Percentiles rank a stretch among this genome's conserved stretches.
Conservation (phyloP, 805 yeast genomes). For the Zygotorulaspora chibaensis region DNA sequence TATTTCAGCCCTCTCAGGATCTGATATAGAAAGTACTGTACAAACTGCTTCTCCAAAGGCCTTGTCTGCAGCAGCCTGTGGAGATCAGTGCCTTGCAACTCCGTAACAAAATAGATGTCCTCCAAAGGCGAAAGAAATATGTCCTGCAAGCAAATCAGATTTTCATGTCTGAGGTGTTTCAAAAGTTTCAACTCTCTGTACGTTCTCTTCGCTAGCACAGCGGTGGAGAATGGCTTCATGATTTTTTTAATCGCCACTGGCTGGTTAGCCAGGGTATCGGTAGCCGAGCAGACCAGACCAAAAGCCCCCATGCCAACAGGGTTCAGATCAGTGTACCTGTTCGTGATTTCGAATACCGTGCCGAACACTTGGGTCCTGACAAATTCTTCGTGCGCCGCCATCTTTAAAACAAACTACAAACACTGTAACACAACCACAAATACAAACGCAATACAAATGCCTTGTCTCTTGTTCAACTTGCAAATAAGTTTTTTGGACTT, state of each 20-base stretch:
- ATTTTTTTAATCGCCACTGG: slow-evolving; percentile 96
- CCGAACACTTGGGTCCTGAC: slow-evolving; percentile 87
- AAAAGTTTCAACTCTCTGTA: slow-evolving; percentile 91
- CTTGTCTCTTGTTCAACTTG: too few species aligned
- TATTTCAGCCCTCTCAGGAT: slow-evolving; percentile 84
- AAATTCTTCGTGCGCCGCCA: slow-evolving; percentile 39
- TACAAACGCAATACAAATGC: too few species aligned
- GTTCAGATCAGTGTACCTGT: slow-evolving; percentile 81
- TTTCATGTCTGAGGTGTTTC: slow-evolving; percentile 92
- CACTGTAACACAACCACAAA: too few species aligned
- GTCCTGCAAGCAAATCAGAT: slow-evolving; percentile 86
- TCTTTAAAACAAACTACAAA: slow-evolving; percentile 9
- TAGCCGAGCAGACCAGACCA: slow-evolving; percentile 95
- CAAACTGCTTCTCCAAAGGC: slow-evolving; percentile 93
- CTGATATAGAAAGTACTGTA: slow-evolving; percentile 94
- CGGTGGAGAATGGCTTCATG: slow-evolving; percentile 94
- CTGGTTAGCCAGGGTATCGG: slow-evolving; percentile 83
- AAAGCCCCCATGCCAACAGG: slow-evolving; percentile 99
- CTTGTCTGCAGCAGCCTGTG: slow-evolving; percentile 87
- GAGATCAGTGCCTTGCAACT: slow-evolving; percentile 92
- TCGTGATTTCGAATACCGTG: slow-evolving; percentile 89
- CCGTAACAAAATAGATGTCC: slow-evolving; percentile 94
- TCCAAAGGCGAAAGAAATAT: slow-evolving; percentile 92
- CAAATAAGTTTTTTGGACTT: too few species aligned
- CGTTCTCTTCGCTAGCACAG: slow-evolving; percentile 93